A percentile compares a stretch with the other conserved stretches of the same genome.
These are phyloP conservation scores for Cucurbita maxima DNA, from an alignment of 306 rosid species.

Conservation along the genomic window DNA sequence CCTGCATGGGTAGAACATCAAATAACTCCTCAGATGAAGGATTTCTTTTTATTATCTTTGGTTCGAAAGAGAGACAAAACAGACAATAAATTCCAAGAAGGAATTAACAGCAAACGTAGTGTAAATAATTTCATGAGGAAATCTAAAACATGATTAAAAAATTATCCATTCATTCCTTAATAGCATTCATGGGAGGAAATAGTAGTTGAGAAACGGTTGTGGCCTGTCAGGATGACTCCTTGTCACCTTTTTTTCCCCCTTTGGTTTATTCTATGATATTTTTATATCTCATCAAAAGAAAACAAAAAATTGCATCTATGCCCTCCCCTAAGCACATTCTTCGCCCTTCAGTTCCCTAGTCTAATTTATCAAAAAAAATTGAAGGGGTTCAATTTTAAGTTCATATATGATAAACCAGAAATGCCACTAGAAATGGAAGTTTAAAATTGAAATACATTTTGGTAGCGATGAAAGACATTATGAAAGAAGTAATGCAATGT, in stretches of 20 bases:
- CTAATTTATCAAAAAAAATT: background rate
- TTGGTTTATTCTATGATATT: background rate
- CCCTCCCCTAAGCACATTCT: background rate
- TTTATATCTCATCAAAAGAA: background rate
- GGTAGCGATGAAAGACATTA: background rate
- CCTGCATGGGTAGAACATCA: slow-evolving; percentile 26
- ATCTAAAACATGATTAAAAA: background rate
- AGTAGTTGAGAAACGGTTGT: background rate
- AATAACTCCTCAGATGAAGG: background rate
- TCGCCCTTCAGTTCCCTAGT: background rate
- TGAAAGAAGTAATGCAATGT: background rate
- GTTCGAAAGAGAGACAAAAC: background rate
- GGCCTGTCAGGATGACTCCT: background rate
- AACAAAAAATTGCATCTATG: background rate
- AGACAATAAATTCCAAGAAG: background rate
- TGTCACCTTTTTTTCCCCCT: background rate
- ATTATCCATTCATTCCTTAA: background rate
- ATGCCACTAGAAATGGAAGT: background rate
- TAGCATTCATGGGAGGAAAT: background rate
- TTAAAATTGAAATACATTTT: background rate
- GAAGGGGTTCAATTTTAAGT: background rate
- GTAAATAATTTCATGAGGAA: background rate
- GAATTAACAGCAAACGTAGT: background rate
- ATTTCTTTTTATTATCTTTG: background rate
- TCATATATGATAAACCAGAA: background rate